These are phyloP conservation scores for Ambispora gerdemannii DNA, from an alignment of 192 early-diverging fungal species.

Conservation along the genomic window DNA sequence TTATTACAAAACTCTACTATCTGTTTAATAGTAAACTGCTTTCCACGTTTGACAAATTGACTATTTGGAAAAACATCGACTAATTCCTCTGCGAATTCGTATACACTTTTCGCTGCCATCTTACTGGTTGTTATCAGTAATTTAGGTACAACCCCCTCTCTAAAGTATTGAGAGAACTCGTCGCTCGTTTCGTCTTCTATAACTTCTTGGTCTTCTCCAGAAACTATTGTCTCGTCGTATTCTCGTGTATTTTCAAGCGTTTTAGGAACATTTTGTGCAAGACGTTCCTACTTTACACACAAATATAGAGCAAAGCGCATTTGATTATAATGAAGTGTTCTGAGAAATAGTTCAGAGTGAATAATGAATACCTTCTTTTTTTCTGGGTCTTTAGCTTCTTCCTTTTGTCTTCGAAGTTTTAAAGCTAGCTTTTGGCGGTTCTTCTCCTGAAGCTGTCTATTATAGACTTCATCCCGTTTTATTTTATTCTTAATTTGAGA, in stretches of 20 bases:
- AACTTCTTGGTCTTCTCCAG: constrained; percentile 72
- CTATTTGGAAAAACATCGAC: constrained; percentile 86
- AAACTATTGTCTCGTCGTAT: constrained; percentile 88
- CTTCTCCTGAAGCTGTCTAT: constrained; percentile 11
- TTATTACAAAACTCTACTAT: constrained; percentile 89
- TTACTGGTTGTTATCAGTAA: constrained; percentile 89
- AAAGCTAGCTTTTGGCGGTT: constrained; percentile 6
- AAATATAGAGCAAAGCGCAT: background rate
- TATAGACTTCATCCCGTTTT: constrained; percentile 25
- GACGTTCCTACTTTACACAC: constrained; percentile 56
- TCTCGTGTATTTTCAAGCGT: constrained; percentile 93
- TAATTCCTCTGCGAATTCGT: constrained; percentile 89
- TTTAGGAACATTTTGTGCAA: constrained; percentile 85
- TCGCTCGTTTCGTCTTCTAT: constrained; percentile 80
- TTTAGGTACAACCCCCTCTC: constrained; percentile 79
- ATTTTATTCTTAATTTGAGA: constrained; percentile 32
- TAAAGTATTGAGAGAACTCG: constrained; percentile 86
- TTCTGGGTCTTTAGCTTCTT: constrained; percentile 24
- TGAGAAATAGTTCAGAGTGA: background rate
- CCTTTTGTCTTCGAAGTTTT: constrained; percentile 15
- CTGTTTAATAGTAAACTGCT: constrained; percentile 83
- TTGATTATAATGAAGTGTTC: background rate
- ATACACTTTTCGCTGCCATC: constrained; percentile 47
- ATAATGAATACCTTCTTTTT: constrained; percentile 16
- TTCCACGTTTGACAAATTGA: constrained; percentile 82